Evolutionary conservation across 176 grass and related monocot genomes (phyloP).

Genomic region (Paspalum notatum): DNA sequence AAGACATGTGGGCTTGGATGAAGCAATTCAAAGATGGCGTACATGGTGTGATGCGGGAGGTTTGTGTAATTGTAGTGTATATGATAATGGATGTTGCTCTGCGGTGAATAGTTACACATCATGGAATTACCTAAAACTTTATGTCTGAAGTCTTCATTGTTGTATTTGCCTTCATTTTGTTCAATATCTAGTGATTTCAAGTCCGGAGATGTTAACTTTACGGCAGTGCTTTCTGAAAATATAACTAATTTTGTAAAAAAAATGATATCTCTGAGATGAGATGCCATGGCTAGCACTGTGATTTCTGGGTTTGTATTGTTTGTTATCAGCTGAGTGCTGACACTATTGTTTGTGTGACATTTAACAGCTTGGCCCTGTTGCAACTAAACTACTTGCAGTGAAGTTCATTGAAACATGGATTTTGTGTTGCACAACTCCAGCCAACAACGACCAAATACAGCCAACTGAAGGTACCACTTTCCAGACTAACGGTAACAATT

Average conservation of each 20-base stretch:
- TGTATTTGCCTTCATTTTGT: constrained; percentile 5
- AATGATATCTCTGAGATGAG: constrained; percentile 28
- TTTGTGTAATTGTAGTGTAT: constrained; percentile 36
- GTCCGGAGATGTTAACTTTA: constrained; percentile 12
- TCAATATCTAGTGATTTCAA: background rate
- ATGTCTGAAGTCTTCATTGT: constrained; percentile 32
- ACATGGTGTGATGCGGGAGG: constrained; percentile 65
- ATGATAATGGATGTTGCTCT: constrained; percentile 28
- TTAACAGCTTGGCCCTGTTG: constrained; percentile 66
- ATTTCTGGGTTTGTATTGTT: constrained; percentile 23
- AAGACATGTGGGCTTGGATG: constrained; percentile 89
- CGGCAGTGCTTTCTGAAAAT: background rate
- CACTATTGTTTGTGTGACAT: constrained; percentile 41
- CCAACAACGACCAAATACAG: constrained; percentile 45
- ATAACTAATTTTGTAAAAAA: constrained; percentile 12
- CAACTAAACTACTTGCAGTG: constrained; percentile 72
- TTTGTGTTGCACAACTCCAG: constrained; percentile 68
- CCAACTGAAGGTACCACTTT: constrained; percentile 53
- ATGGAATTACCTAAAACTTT: constrained; percentile 40
- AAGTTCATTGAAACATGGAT: constrained; percentile 90
- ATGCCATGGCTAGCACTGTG: constrained; percentile 28
- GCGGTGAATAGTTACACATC: constrained; percentile 29
- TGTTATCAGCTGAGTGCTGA: constrained; percentile 43
- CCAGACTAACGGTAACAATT: constrained; percentile 26
- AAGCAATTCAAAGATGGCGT: constrained; percentile 85